Base-by-base conservation (phyloP, 495 filamentous ascomycete species). In the Hypoxylon perforatum region DNA sequence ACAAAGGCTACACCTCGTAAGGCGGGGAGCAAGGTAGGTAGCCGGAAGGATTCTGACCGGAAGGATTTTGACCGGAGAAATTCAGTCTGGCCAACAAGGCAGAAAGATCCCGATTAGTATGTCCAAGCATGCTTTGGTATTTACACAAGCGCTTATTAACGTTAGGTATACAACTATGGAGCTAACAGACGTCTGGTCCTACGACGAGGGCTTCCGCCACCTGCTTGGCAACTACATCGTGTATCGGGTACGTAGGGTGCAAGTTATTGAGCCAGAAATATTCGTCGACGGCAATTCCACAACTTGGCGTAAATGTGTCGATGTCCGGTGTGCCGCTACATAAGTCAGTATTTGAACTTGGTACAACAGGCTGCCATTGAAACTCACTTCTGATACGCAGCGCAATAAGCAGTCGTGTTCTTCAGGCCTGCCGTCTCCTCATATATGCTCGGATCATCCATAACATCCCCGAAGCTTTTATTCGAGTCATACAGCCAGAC, bases 211-310 rank as follows among this genome's bases (percentile, higher is more conserved):
- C 75, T 48, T 78, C 74, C 11, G 79, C 82, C 4, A 88, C 75
- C 38, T 77, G 75, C 44, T 81, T 62, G 3, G 86, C 87, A 25
- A 86, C 76, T 8, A 81, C 80, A 59, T 85, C 84, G 56, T 88
- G 85, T 48, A 88, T 82, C 0, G 84, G 78, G 67, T 78, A 85
- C 0, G 86, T 88, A 4, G 87, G 87, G 61, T 90, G 87, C 52
- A 90, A 69, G 39, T 68, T 78, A 60, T 88, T 88, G 15, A 89
- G 72, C 87, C 86, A 89, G 63, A 89, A 86, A 67, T 88, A 90
- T 60, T 88, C 72, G 52, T 88, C 80, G 2, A 89, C 84, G 0
- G 82, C 73, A 23, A 83, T 60, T 9, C 75, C 70, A 63, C 86
- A 90, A 49, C 73, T 79, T 2, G 77, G 61, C 42, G 79, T 75